These are phyloP conservation scores for Musa beccarii DNA, from an alignment of 176 grass and related monocot species.

Conservation along the genomic window DNA sequence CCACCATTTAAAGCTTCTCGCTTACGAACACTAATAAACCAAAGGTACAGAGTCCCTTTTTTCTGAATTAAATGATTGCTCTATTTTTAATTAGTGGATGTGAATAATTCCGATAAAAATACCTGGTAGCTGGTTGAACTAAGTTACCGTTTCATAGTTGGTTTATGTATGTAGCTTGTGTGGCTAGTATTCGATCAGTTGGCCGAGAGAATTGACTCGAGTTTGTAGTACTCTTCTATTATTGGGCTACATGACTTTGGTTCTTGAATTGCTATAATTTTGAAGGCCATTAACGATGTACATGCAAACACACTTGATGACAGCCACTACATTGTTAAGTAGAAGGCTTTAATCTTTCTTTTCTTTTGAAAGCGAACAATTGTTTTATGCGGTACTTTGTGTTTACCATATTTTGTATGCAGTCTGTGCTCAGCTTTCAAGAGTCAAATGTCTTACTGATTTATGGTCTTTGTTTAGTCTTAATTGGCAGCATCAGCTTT, in stretches of 20 bases:
- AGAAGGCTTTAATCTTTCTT: not conserved
- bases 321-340: not conserved
- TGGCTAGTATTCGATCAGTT: not conserved
- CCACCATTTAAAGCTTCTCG: constrained; percentile 19
- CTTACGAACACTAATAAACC: constrained; percentile 18
- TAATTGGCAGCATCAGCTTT: constrained; percentile 99
- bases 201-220: not conserved
- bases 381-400: too few relatives aligned
- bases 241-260: not conserved
- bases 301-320: not conserved
- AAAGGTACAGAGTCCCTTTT: constrained; percentile 8
- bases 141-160: not conserved
- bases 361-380: not conserved
- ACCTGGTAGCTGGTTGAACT: not conserved
- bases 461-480: constrained; percentile 33
- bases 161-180: not conserved
- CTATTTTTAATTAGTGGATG: not conserved
- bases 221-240: not conserved
- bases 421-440: not conserved
- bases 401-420: too few relatives aligned
- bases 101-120: not conserved
- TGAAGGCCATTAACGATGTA: too few relatives aligned
- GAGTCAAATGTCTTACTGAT: not conserved
- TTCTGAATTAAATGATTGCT: not conserved
- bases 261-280: not conserved